A percentile compares a stretch with the other conserved stretches of the same genome.
These are phyloP conservation scores for Coemansia umbellata DNA, from an alignment of 192 early-diverging fungal species.

Conservation along the genomic window DNA sequence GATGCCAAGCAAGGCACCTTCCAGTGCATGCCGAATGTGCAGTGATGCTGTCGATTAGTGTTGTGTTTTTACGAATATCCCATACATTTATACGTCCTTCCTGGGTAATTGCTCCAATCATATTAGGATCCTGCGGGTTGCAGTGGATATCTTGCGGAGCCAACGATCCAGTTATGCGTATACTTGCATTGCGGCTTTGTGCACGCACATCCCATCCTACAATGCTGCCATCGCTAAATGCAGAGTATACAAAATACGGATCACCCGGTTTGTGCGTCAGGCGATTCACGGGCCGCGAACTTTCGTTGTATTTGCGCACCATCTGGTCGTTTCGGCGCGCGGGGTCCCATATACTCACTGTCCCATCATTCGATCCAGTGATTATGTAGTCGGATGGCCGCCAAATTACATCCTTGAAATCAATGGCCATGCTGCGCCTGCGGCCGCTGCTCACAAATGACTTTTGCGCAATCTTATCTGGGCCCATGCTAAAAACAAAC, in stretches of 20 bases:
- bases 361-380: slow-evolving; percentile 39
- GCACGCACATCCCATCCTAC: slow-evolving; percentile 36
- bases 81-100: slow-evolving; percentile 28
- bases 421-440: slow-evolving; percentile 18
- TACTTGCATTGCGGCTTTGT: neutral
- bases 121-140: slow-evolving; percentile 33
- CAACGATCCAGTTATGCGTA: slow-evolving; percentile 12
- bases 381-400: slow-evolving; percentile 36
- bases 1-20: slow-evolving; percentile 46
- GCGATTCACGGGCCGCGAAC: slow-evolving; percentile 27
- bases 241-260: slow-evolving; percentile 33
- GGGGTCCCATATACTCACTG: slow-evolving; percentile 43
- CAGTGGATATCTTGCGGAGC: slow-evolving; percentile 37
- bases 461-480: slow-evolving; percentile 12
- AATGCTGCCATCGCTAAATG: slow-evolving; percentile 26
- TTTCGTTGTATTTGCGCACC: slow-evolving; percentile 22
- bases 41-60: slow-evolving; percentile 1
- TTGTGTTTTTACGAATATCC: slow-evolving; percentile 27
- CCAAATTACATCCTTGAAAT: slow-evolving; percentile 45
- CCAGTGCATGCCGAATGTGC: slow-evolving; percentile 27
- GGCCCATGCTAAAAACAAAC: slow-evolving; percentile 21
- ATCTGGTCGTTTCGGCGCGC: slow-evolving; percentile 14
- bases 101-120: slow-evolving; percentile 27
- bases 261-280: slow-evolving; percentile 41
- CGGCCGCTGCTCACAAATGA: slow-evolving; percentile 9